phyloP scores from a whole-genome alignment of 352 stramenopile species.

The Pythium angustatum region DNA sequence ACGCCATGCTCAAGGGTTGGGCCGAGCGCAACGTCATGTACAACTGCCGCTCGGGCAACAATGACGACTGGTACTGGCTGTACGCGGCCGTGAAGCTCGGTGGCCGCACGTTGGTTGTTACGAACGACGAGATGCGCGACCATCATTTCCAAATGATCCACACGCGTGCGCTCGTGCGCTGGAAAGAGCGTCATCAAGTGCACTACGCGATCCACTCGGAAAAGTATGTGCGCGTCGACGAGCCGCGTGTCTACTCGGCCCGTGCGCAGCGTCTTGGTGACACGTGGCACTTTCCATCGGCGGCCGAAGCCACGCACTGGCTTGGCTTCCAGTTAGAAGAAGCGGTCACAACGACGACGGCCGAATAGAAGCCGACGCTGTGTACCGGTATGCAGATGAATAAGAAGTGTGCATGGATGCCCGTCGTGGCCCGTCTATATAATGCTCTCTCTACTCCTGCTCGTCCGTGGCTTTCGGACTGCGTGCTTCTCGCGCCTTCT shows the following conservation, averaged over 20 bases:
- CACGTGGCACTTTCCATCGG: constrained; percentile 71
- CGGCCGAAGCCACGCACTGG: constrained; percentile 34
- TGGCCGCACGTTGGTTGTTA: constrained; percentile 87
- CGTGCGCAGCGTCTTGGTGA: constrained; percentile 56
- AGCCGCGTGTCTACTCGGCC: constrained; percentile 62
- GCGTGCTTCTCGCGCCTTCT: constrained; percentile 18
- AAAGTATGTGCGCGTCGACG: constrained; percentile 41
- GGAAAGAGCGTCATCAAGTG: constrained; percentile 97
- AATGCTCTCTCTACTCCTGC: constrained; percentile 26
- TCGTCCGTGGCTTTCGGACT: constrained; percentile 20
- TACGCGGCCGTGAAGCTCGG: constrained; percentile 92
- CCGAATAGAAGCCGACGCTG: no score
- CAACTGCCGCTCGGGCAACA: constrained; percentile 94
- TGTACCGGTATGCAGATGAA: no score
- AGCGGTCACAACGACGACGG: no score
- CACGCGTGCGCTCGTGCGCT: constrained; percentile 92
- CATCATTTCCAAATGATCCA: constrained; percentile 99
- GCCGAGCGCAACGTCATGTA: constrained; percentile 82
- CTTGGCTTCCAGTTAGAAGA: no score
- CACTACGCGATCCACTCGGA: constrained; percentile 82
- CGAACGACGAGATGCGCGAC: constrained; percentile 99
- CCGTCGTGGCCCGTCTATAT: no score
- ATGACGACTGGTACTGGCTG: constrained; percentile 99
- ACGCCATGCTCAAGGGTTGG: constrained; percentile 78
- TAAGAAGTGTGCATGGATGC: constrained; percentile 7